Conservation (phyloP, 1,284 basidiomycete genomes). For the Marasmius fiardii region DNA sequence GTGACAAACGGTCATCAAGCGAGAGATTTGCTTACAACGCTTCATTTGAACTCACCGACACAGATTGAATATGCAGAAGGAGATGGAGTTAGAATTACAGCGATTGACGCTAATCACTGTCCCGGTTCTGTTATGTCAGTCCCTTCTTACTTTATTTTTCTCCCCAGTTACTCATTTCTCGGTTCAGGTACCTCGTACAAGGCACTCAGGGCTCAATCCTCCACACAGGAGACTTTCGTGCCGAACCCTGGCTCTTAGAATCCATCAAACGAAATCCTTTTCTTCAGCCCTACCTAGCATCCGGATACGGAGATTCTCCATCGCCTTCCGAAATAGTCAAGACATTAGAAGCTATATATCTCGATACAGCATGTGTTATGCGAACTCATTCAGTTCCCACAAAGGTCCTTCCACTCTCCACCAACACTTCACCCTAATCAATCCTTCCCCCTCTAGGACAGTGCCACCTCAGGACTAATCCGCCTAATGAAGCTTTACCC, state of each 20-base stretch:
- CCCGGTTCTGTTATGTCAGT: conserved; percentile 88
- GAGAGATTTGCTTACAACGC: conserved; percentile 56
- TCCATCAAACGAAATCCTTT: conserved; percentile 64
- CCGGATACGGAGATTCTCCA: no score
- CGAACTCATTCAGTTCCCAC: conserved; percentile 62
- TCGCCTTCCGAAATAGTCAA: no score
- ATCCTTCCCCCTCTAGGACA: conserved; percentile 38
- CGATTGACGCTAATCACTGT: conserved; percentile 92
- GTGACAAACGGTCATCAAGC: conserved; percentile 42
- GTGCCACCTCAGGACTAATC: conserved; percentile 66
- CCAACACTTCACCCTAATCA: neutral
- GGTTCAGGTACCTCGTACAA: conserved; percentile 87
- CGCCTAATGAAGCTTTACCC: conserved; percentile 71
- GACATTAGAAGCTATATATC: conserved; percentile 77
- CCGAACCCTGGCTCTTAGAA: conserved; percentile 77
- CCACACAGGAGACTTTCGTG: conserved; percentile 91
- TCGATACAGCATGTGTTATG: conserved; percentile 78
- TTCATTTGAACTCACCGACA: conserved; percentile 65
- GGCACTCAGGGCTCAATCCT: conserved; percentile 70
- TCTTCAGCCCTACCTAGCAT: conserved; percentile 66
- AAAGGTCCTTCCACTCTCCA: conserved; percentile 47
- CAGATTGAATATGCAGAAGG: conserved; percentile 53
- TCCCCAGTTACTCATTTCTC: neutral
- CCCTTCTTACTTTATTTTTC: neutral
- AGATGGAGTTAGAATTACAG: conserved; percentile 68